Evolutionary conservation across 2,329 filamentous ascomycete species (phyloP), one percentile per base, ranked within the genome.

Genomic region (Gremmenia infestans): DNA sequence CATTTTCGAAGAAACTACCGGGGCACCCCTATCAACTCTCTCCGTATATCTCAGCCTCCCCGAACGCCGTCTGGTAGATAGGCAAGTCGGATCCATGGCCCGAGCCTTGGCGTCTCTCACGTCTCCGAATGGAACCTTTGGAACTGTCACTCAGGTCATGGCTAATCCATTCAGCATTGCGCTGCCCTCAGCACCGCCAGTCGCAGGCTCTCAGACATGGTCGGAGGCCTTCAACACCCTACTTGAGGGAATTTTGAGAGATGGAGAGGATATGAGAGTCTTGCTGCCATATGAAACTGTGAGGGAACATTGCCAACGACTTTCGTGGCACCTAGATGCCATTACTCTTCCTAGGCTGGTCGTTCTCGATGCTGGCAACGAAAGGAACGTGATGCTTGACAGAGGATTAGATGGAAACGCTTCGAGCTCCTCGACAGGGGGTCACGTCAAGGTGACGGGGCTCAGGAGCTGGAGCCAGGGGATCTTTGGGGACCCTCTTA

Each of bases 251-350:
- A 71, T 81, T 3, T 67, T 86, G 17, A 73, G 81, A 9, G 84
- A 86, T 59, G 81, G 77, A 0, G 83, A 87, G 65, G 82, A 85
- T 60, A 76, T 81, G 71, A 74, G 76, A 1, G 74, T 87, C 3
- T 76, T 78, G 23, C 71, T 86, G n/a, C 77, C 77, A 4, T 87
- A 86, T 61, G 73, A 76, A 23, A 69, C 73, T 4, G 77, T 87
- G 3, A 73, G 83, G 49, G 68, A 70, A 12, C 78, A 82, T n/a
- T 78, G 81, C 54, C 66, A 72, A 39, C 73, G 78, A 11, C 73
- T 83, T 25, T 68, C 73, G 11, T 72, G 77, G 53, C 55, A 77
- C 2, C 70, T 87, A 4, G 79, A 85, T 54, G 72, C 72, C 4
- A 77, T 87, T 3, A 78, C 69, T 4, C 69, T 71, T 12, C 76